phyloP scores from a whole-genome alignment of 73 alveolate species.

The Paramecium sexaurelia region DNA sequence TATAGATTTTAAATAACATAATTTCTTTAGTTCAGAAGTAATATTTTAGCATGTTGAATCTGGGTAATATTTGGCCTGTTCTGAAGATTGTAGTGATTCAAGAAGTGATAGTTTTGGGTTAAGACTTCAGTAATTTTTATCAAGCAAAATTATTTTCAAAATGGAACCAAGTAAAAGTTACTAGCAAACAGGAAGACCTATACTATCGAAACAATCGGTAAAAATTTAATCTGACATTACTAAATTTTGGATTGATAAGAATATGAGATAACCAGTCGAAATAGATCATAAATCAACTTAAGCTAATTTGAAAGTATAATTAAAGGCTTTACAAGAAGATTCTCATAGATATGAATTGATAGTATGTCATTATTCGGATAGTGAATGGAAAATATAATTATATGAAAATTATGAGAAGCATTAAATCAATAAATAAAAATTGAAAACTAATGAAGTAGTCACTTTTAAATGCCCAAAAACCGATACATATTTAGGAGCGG shows the following conservation, averaged over 20 bases:
- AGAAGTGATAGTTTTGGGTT: neutral
- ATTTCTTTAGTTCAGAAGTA: neutral
- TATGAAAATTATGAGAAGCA: neutral
- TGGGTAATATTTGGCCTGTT: neutral
- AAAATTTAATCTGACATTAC: neutral
- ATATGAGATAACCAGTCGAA: neutral
- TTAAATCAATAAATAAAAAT: neutral
- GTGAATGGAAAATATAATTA: neutral
- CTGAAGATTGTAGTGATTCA: neutral
- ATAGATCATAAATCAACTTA: neutral
- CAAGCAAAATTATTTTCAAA: neutral
- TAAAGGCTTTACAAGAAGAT: neutral
- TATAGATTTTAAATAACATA: neutral
- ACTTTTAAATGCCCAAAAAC: neutral
- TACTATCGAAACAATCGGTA: neutral
- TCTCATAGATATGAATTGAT: neutral
- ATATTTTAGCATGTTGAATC: neutral
- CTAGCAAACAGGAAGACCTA: neutral
- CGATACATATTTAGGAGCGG: neutral
- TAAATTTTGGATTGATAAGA: neutral
- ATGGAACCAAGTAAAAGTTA: neutral
- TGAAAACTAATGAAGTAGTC: neutral
- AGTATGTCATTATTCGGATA: neutral
- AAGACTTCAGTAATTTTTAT: neutral
- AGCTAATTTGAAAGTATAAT: neutral